Conservation (phyloP, 2,329 filamentous ascomycete genomes). For the Calonectria pteridis region DNA sequence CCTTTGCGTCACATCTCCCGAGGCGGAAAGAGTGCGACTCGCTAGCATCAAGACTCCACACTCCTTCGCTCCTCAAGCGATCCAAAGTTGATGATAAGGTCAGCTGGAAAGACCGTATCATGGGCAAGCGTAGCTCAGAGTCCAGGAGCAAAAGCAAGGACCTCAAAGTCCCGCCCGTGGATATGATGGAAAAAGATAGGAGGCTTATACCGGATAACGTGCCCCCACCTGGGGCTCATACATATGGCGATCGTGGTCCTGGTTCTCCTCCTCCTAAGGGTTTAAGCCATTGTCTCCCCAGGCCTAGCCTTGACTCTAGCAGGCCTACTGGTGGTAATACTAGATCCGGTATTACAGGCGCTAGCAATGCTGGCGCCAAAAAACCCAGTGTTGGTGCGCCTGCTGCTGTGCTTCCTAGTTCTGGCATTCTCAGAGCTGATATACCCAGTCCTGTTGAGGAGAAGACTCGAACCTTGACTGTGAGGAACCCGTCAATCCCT, state of each 20-base stretch:
- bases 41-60: background rate
- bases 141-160: constrained; percentile 11
- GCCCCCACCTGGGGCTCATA: background rate
- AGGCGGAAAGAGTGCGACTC: background rate
- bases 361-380: background rate
- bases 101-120: constrained; percentile 24
- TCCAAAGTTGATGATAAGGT: background rate
- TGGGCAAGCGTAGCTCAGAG: constrained; percentile 17
- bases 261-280: background rate
- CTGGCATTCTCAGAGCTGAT: too few relatives aligned
- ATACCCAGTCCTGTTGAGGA: background rate
- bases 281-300: background rate
- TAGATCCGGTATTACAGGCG: background rate
- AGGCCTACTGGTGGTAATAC: background rate
- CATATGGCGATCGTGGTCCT: background rate
- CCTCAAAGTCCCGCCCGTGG: background rate
- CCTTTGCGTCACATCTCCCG: background rate
- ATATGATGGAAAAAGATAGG: background rate
- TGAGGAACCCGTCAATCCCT: background rate
- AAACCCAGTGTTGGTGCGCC: background rate
- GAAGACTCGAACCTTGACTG: background rate
- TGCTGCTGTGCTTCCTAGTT: background rate
- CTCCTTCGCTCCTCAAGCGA: background rate
- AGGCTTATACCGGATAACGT: background rate
- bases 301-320: background rate